A percentile compares a stretch with the other conserved stretches of the same genome.
phyloP scores from a whole-genome alignment of 768 basidiomycete species.

The Lactifluus hygrophoroides region DNA sequence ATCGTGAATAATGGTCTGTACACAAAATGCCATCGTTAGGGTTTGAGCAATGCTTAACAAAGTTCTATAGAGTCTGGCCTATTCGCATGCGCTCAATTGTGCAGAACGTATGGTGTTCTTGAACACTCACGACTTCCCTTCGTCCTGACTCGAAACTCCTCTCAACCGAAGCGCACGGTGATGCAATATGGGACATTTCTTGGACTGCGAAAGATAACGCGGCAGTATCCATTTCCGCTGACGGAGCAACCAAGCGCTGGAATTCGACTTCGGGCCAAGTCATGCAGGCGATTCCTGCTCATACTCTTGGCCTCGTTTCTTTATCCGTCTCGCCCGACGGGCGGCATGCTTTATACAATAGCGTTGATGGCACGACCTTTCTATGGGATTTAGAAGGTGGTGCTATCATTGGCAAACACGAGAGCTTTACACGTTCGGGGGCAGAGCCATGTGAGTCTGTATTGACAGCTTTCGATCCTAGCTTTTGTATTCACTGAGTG shows the following conservation, averaged over 20 bases:
- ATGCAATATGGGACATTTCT: constrained; percentile 68
- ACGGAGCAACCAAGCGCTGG: constrained; percentile 71
- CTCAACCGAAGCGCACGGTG: constrained; percentile 55
- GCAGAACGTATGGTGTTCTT: constrained; percentile 53
- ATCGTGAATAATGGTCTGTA: constrained; percentile 6
- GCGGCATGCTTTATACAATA: constrained; percentile 61
- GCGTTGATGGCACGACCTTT: constrained; percentile 73
- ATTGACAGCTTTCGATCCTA: not conserved
- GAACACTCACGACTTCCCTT: constrained; percentile 12
- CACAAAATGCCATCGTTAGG: not conserved
- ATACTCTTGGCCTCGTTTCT: constrained; percentile 80
- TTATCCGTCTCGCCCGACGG: constrained; percentile 66
- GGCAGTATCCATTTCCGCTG: constrained; percentile 65
- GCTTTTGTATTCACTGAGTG: not conserved
- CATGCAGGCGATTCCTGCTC: constrained; percentile 50
- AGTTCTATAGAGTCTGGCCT: constrained; percentile 56
- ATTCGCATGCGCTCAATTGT: constrained; percentile 63
- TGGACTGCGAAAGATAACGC: constrained; percentile 59
- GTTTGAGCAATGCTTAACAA: not conserved
- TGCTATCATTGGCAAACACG: constrained; percentile 51
- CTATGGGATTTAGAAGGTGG: constrained; percentile 66
- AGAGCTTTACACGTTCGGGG: constrained; percentile 60
- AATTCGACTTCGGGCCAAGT: constrained; percentile 57
- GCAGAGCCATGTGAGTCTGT: constrained; percentile 59
- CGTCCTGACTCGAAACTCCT: constrained; percentile 24